A percentile compares a stretch with the other conserved stretches of the same genome.
Evolutionary conservation across 2,329 filamentous ascomycete species (phyloP).

Genomic region (Curvularia sp.): DNA sequence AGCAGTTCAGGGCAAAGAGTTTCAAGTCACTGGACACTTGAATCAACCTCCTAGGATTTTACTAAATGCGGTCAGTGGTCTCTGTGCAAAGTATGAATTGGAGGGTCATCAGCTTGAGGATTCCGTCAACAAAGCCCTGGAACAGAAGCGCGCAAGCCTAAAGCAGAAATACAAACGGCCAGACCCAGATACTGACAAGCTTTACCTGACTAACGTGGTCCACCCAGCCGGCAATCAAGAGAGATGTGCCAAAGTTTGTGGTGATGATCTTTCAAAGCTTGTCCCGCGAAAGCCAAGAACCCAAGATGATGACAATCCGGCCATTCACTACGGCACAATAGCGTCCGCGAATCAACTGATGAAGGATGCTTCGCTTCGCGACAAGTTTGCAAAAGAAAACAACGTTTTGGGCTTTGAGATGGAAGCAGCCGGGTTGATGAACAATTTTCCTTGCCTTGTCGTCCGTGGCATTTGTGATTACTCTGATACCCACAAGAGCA

Average conservation of each 20-base stretch:
- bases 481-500: slow-evolving; percentile 7
- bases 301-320: background rate
- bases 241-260: background rate
- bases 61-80: background rate
- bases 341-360: background rate
- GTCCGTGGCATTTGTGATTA: slow-evolving; percentile 11
- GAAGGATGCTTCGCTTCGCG: background rate
- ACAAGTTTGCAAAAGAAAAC: background rate
- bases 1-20: background rate
- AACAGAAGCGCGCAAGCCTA: background rate
- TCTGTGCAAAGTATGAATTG: background rate
- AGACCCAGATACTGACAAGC: background rate
- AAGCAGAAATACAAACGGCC: background rate
- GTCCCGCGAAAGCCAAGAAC: background rate
- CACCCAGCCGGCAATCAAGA: background rate
- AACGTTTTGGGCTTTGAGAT: slow-evolving; percentile 6
- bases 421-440: slow-evolving; percentile 2
- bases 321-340: background rate
- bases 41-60: background rate
- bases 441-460: slow-evolving; percentile 9
- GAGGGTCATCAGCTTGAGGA: background rate
- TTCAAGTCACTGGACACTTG: background rate
- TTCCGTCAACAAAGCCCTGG: background rate
- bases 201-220: background rate
- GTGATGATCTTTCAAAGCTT: background rate